A percentile compares a stretch with the other conserved stretches of the same genome.
Conservation (phyloP, 2,329 filamentous ascomycete species). For the Trichoderma sp. region DNA sequence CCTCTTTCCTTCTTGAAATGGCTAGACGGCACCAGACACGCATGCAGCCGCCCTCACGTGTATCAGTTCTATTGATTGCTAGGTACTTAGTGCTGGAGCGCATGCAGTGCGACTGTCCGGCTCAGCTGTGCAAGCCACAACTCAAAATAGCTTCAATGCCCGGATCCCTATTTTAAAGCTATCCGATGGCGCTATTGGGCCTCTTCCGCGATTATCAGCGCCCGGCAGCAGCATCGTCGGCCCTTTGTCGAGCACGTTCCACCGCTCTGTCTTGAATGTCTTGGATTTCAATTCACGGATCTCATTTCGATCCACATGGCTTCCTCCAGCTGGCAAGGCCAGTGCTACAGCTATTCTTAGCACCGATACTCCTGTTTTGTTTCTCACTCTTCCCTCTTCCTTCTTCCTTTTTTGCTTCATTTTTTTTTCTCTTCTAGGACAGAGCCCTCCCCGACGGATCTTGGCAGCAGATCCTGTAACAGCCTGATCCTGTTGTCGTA, state of each 20-base stretch:
- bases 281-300: conserved; percentile 2
- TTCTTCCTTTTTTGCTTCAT: background rate
- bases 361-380: background rate
- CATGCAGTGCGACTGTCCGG: background rate
- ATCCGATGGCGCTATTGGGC: background rate
- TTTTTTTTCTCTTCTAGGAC: background rate
- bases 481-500: background rate
- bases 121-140: conserved; percentile 10
- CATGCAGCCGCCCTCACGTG: conserved; percentile 4
- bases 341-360: conserved; percentile 15
- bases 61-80: background rate
- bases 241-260: background rate
- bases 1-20: background rate
- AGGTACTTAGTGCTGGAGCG: too few species aligned
- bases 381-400: background rate
- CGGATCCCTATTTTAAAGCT: background rate
- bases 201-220: background rate
- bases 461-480: background rate
- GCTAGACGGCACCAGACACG: background rate
- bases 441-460: background rate
- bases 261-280: background rate
- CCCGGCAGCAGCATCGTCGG: background rate
- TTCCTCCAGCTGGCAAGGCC: background rate
- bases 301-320: conserved; percentile 10
- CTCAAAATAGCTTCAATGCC: background rate